Evolutionary conservation across 2,329 filamentous ascomycete species (phyloP).

Genomic region (Fusarium transvaalense): DNA sequence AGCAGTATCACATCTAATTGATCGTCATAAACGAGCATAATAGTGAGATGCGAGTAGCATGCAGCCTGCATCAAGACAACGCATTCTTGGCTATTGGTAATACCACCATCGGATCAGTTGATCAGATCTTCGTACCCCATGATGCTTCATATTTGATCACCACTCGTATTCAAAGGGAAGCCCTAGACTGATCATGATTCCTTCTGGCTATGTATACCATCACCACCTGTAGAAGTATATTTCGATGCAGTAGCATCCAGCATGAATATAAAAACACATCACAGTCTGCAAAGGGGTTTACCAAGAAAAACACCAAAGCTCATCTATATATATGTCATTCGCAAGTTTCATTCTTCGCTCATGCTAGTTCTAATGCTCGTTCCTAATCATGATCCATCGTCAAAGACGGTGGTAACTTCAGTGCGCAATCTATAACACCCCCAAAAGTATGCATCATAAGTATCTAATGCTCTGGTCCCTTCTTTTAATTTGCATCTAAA

Average conservation of each 20-base stretch:
- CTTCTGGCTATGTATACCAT: too few species aligned
- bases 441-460: not conserved
- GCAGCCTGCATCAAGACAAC: not conserved
- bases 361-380: constrained; percentile 13
- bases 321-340: not conserved
- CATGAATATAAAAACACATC: too few species aligned
- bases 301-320: too few species aligned
- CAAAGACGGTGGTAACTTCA: constrained; percentile 30
- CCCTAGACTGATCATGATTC: too few species aligned
- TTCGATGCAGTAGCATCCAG: too few species aligned
- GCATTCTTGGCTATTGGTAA: not conserved
- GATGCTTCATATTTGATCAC: not conserved
- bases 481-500: constrained; percentile 11
- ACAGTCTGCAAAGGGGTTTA: too few species aligned
- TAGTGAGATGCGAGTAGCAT: not conserved
- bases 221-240: too few species aligned
- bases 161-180: too few species aligned
- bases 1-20: not conserved
- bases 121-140: not conserved
- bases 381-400: constrained; percentile 9
- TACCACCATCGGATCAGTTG: not conserved
- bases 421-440: constrained; percentile 6
- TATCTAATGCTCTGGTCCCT: not conserved
- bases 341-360: not conserved
- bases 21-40: not conserved